These are phyloP conservation scores for Tagetes patula DNA, from an alignment of 129 eudicot genomes.

Conservation along the genomic window DNA sequence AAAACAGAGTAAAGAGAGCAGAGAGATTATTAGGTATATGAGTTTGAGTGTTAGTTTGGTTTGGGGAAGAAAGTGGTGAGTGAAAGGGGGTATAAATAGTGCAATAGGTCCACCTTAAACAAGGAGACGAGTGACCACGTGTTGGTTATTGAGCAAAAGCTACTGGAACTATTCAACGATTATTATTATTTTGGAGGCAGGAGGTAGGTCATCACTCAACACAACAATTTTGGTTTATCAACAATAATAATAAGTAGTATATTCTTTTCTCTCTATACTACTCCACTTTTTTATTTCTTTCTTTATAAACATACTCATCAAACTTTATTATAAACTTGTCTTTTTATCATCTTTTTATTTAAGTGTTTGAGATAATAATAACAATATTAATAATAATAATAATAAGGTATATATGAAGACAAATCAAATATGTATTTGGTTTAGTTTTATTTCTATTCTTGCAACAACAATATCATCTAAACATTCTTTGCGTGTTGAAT, in stretches of 20 bases:
- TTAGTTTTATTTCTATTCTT: no score
- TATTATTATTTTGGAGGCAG: conserved; percentile 34
- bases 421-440: neutral
- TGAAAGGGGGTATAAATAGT: conserved; percentile 22
- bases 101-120: conserved; percentile 48
- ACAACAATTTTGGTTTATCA: conserved; percentile 33
- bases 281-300: conserved; percentile 27
- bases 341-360: neutral
- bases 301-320: conserved; percentile 2
- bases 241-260: neutral
- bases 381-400: no score
- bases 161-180: conserved; percentile 10
- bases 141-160: conserved; percentile 36
- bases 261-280: conserved; percentile 6
- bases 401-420: no score
- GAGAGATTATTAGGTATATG: neutral
- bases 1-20: neutral
- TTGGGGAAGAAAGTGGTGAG: conserved; percentile 35
- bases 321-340: neutral
- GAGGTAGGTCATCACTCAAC: conserved; percentile 33
- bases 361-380: neutral
- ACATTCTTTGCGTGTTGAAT: no score
- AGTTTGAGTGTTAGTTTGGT: conserved; percentile 19
- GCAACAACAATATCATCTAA: no score
- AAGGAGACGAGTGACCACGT: conserved; percentile 54